Base-by-base conservation (phyloP, 495 filamentous ascomycete genomes). In the Ascodesmis nigricans region DNA sequence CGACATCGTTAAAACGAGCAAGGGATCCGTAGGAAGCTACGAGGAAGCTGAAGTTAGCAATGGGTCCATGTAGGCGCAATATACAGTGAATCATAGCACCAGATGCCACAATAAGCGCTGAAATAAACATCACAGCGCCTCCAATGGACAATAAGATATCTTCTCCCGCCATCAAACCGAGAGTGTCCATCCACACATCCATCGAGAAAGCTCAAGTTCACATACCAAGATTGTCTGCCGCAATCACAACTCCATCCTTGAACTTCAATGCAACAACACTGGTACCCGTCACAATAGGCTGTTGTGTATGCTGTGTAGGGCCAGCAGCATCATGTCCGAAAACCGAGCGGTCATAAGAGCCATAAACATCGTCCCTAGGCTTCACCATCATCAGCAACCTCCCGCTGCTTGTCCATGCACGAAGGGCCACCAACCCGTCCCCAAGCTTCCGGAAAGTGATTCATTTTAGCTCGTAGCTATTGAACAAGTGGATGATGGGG, bases 311-410 rank as follows among this genome's bases (percentile, higher is more conserved):
- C 44, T 73, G 63, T 53, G 73, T 90, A 13, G 63, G 62, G 47
- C 55, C 60, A 29, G 46, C 45, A 42, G 78, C 70, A 40, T 95
- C 65, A 52, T 84, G 80, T n/a, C n/a, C n/a, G n/a, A n/a, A n/a
- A n/a, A n/a, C n/a, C 36, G 82, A 81, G 44, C 59, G 55, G 58
- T 93, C 74, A 57, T 97, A 97, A 45, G 76, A 63, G 40, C 87
- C 87, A 58, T 93, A 95, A 52, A 92, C 62, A 56, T 95, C 90
- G 62, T 92, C 75, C 57, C 84, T 70, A 53, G 84, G 83, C 84
- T 92, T 52, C 22, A 50, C 9, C 19, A 7, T 9, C 21, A 32
- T 32, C 21, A 42, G 26, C 13, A 20, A 46, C 5, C n/a, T 21
- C 31, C 4, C 16, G 20, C 2, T 30, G 39, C 35, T 16, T 31